Evolutionary conservation across 257 asterid genomes (phyloP).

Genomic region (Handroanthus guayacan): DNA sequence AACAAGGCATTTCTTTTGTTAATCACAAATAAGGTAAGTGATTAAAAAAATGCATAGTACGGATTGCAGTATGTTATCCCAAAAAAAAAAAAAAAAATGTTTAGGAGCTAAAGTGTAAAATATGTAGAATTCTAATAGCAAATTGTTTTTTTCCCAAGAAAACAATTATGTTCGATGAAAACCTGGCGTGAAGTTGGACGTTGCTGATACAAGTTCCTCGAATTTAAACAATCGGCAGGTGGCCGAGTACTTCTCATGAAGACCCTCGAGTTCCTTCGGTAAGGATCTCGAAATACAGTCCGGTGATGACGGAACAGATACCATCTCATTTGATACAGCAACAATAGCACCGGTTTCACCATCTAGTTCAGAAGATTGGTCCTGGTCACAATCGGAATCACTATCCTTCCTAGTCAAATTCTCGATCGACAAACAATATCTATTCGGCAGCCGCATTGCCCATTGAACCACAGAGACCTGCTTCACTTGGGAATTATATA

Average conservation of each 20-base stretch:
- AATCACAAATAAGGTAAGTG: no score
- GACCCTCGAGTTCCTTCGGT: conserved; percentile 71
- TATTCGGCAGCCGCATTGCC: conserved; percentile 80
- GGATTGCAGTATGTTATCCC: no score
- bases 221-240: conserved; percentile 77
- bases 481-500: conserved; percentile 44
- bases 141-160: no score
- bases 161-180: neutral
- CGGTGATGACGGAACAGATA: conserved; percentile 48
- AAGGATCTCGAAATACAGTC: conserved; percentile 44
- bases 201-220: conserved; percentile 77
- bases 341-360: conserved; percentile 78
- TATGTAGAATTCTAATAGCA: no score
- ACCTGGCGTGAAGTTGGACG: conserved; percentile 71
- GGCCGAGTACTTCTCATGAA: conserved; percentile 86
- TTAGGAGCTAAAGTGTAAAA: no score
- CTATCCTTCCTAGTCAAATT: conserved; percentile 43
- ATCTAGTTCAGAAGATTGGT: conserved; percentile 47
- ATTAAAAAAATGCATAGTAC: no score
- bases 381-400: conserved; percentile 39
- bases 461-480: conserved; percentile 85
- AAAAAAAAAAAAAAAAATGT: no score
- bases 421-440: conserved; percentile 58
- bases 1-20: no score
- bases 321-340: conserved; percentile 49